phyloP scores from a whole-genome alignment of 192 early-diverging fungal species.

The Phlyctochytrium planicorne region DNA sequence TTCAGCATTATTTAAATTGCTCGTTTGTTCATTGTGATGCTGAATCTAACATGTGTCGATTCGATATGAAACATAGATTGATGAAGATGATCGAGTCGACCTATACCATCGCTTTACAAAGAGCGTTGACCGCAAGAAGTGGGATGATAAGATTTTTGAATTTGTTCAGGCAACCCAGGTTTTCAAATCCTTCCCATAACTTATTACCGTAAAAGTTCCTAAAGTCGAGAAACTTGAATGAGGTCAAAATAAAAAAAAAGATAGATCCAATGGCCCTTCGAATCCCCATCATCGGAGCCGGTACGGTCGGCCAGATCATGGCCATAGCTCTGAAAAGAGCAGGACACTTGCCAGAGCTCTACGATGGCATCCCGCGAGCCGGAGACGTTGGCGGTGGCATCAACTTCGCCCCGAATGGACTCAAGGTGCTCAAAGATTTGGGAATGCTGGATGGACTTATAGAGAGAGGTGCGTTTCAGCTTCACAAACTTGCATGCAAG shows the following conservation, averaged over 20 bases:
- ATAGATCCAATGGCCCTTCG: too few species aligned
- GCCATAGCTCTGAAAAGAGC: slow-evolving; percentile 17
- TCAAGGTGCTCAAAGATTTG: slow-evolving; percentile 15
- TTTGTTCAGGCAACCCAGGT: slow-evolving; percentile 27
- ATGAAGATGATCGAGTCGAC: slow-evolving; percentile 33
- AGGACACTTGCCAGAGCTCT: slow-evolving; percentile 15
- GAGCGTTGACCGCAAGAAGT: slow-evolving; percentile 30
- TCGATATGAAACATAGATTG: too few species aligned
- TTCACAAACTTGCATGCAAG: slow-evolving; percentile 7
- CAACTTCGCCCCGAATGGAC: slow-evolving; percentile 14
- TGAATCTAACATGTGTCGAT: too few species aligned
- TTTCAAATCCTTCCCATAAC: slow-evolving; percentile 5
- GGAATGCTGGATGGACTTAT: slow-evolving; percentile 19
- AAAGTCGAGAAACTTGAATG: too few species aligned
- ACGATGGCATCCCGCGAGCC: slow-evolving; percentile 8
- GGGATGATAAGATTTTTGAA: slow-evolving; percentile 43
- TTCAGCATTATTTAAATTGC: slow-evolving; percentile 6
- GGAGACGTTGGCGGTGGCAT: slow-evolving; percentile 25
- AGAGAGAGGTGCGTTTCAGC: background rate
- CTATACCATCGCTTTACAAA: slow-evolving; percentile 49
- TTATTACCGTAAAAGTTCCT: too few species aligned
- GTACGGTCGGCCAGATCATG: slow-evolving; percentile 11
- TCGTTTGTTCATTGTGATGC: too few species aligned
- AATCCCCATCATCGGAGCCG: slow-evolving; percentile 25
- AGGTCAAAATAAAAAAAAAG: too few species aligned